Base-by-base conservation (phyloP, 306 rosid species). In the Quercus mongolica region DNA sequence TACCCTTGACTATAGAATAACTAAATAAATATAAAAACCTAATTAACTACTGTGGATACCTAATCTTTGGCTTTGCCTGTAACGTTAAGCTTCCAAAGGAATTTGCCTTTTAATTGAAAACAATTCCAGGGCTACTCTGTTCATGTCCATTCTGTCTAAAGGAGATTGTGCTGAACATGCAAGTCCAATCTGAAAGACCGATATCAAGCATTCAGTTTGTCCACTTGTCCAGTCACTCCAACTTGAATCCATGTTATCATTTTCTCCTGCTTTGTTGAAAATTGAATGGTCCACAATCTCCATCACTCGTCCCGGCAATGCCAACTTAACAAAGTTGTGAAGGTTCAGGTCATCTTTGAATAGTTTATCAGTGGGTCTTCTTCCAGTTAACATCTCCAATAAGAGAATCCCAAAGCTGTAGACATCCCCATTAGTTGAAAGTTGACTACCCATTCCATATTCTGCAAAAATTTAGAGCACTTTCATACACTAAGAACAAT, bases 321-420 rank as follows among this genome's bases (percentile, higher is more conserved):
- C 57, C 57, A 20, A 20, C 41, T 56, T 77, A 3, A 26, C 56
- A 10, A 54, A 77, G 5, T 77, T 52, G 51, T 77, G 81, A 19
- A 77, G 44, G 12, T 55, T 77, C 17, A 69, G 2, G 30, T 7
- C 67, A 5, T 68, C 75, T 56, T 23, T 17, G 33, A 77, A 77
- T 4, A 69, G 26, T 56, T 54, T 56, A 18, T 54, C 41, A 0
- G 28, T 77, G 4, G 74, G 80, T n/a, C 56, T 68, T 62, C 58
- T 78, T 35, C 69, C 31, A 0, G 28, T 56, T 69, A 78, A 77
- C 75, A 77, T 77, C 13, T 77, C 58, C 55, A 77, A 26, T 18
- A 68, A 17, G 11, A 77, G 69, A 26, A 78, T 78, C 21, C 81
- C 75, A 25, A 55, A 78, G 67, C 68, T 77, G 18, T 77, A 67